Percentiles rank a stretch among this genome's conserved stretches.
phyloP scores from a whole-genome alignment of 306 rosid species.

The Cicer cuneatum region DNA sequence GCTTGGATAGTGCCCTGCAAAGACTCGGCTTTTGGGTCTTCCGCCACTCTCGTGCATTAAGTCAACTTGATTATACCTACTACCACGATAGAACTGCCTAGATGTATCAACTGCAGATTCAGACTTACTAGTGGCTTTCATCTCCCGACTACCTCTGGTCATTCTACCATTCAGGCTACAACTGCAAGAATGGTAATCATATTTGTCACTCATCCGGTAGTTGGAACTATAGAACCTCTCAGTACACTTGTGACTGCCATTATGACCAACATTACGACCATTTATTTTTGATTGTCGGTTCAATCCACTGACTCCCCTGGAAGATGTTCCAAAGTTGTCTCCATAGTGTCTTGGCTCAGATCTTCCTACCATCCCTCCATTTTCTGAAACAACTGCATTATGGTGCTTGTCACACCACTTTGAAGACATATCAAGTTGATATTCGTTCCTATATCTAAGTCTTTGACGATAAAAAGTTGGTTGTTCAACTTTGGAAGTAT shows the following conservation, averaged over 20 bases:
- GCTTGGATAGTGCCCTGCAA: slow-evolving; percentile 55
- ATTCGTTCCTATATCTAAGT: slow-evolving; percentile 67
- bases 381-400: slow-evolving; percentile 64
- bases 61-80: slow-evolving; percentile 63
- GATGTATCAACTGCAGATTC: slow-evolving; percentile 68
- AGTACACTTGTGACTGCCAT: slow-evolving; percentile 65
- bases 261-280: slow-evolving; percentile 70
- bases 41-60: slow-evolving; percentile 64
- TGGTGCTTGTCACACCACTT: slow-evolving; percentile 83
- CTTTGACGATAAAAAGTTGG: slow-evolving; percentile 66
- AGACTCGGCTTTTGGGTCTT: slow-evolving; percentile 71
- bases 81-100: slow-evolving; percentile 69
- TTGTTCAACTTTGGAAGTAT: slow-evolving; percentile 63
- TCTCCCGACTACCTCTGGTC: slow-evolving; percentile 62
- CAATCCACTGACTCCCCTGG: slow-evolving; percentile 57
- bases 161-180: slow-evolving; percentile 59
- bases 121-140: slow-evolving; percentile 53
- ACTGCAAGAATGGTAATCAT: slow-evolving; percentile 67
- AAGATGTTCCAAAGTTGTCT: slow-evolving; percentile 64
- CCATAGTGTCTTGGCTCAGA: slow-evolving; percentile 67
- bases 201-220: slow-evolving; percentile 64
- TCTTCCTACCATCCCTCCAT: slow-evolving; percentile 54
- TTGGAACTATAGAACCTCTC: slow-evolving; percentile 69
- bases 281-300: slow-evolving; percentile 65
- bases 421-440: slow-evolving; percentile 63